These are phyloP conservation scores for Silene conica DNA, from an alignment of 148 eudicot genomes.

Conservation along the genomic window DNA sequence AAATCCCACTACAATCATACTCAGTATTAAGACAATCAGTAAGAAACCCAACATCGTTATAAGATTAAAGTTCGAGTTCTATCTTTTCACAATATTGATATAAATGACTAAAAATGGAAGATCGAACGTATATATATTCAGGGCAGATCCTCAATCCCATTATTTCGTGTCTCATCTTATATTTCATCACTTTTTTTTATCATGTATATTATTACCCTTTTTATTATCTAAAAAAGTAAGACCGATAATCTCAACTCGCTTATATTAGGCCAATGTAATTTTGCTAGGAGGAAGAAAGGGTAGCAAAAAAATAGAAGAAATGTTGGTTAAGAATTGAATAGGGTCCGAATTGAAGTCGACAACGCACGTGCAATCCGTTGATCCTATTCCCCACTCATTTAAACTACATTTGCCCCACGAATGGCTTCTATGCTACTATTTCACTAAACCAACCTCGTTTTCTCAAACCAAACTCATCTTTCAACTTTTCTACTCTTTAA, in stretches of 20 bases:
- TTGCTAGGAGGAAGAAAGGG: neutral
- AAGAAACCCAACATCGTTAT: neutral
- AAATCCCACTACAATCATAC: too few species aligned
- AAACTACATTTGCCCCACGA: constrained; percentile 7
- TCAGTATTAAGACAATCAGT: neutral
- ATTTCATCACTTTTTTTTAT: too few species aligned
- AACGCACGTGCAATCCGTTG: neutral
- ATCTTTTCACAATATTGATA: neutral
- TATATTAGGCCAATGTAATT: neutral
- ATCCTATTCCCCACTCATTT: neutral
- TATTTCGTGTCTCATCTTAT: too few species aligned
- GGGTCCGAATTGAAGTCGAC: neutral
- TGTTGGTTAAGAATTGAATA: neutral
- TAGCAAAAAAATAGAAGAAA: neutral
- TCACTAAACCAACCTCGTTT: neutral
- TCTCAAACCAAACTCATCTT: neutral
- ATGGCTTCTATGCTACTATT: constrained; percentile 1
- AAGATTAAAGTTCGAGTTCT: neutral
- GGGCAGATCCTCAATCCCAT: too few species aligned
- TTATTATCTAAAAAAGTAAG: too few species aligned
- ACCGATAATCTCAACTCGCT: too few species aligned
- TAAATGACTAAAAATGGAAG: neutral
- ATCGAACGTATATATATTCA: too few species aligned
- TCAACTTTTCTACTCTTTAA: neutral
- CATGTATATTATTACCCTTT: too few species aligned